Conservation (phyloP, 495 filamentous ascomycete species). For the Ascodesmis nigricans region DNA sequence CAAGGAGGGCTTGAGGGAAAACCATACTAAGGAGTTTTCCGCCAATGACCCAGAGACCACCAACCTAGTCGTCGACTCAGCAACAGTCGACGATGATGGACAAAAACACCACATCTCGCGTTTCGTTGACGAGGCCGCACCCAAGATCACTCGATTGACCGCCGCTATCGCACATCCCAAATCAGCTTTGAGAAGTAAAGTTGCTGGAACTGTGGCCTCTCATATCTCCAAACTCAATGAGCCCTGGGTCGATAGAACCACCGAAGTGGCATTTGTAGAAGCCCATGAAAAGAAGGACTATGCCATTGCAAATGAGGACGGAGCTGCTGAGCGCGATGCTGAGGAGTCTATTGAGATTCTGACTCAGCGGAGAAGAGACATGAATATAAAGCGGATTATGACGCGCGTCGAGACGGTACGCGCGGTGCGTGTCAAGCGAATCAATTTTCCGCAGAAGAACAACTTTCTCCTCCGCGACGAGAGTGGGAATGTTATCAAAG, state of each 20-base stretch:
- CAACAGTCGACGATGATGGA: background rate
- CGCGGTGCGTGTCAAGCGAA: slow-evolving; percentile 20
- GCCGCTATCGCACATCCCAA: slow-evolving; percentile 8
- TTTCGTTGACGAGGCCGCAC: no score
- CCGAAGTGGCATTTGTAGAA: slow-evolving; percentile 8
- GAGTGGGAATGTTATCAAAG: slow-evolving; percentile 7
- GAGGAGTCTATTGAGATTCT: slow-evolving; percentile 19
- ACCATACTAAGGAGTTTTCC: background rate
- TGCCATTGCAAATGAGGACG: slow-evolving; percentile 2
- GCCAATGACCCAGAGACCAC: background rate
- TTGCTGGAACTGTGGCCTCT: slow-evolving; percentile 4
- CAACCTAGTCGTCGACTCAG: no score
- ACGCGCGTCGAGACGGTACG: slow-evolving; percentile 26
- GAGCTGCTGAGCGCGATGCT: slow-evolving; percentile 6
- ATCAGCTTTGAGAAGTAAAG: slow-evolving; percentile 6
- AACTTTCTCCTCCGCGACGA: slow-evolving; percentile 19
- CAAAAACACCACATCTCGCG: background rate
- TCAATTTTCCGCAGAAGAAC: slow-evolving; percentile 16
- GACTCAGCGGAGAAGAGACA: slow-evolving; percentile 22
- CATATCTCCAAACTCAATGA: slow-evolving; percentile 4
- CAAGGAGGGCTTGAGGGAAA: background rate
- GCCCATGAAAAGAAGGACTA: slow-evolving; percentile 6
- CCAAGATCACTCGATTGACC: no score
- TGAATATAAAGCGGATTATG: slow-evolving; percentile 25
- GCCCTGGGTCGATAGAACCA: slow-evolving; percentile 5